Evolutionary conservation across 768 basidiomycete genomes (phyloP).

Genomic region (Bullera alba): DNA sequence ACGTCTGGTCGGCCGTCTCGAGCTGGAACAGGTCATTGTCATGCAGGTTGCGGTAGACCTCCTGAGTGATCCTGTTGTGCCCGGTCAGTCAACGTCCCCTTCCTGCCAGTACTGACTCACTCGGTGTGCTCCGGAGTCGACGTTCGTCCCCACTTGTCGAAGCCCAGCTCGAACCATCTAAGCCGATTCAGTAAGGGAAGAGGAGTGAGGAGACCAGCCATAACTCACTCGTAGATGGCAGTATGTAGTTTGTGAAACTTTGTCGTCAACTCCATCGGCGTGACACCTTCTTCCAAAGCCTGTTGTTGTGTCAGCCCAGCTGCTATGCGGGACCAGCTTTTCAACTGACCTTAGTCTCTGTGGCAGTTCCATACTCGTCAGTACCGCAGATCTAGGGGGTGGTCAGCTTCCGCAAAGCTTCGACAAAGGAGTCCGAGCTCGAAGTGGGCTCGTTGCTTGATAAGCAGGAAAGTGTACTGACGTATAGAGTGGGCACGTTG

Average conservation of each 20-base stretch:
- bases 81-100: neutral
- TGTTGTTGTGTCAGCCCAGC: constrained; percentile 1
- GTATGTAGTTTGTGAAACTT: constrained; percentile 83
- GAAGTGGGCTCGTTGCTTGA: too few relatives aligned
- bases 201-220: neutral
- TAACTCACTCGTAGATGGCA: constrained; percentile 68
- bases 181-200: too few relatives aligned
- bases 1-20: constrained; percentile 85
- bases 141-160: constrained; percentile 93
- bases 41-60: constrained; percentile 75
- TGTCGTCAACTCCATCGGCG: constrained; percentile 59
- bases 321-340: neutral
- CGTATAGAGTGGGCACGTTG: constrained; percentile 81
- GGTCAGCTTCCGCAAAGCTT: constrained; percentile 2
- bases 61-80: constrained; percentile 69
- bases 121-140: constrained; percentile 82
- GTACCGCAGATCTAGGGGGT: constrained; percentile 70
- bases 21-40: constrained; percentile 69
- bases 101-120: constrained; percentile 49
- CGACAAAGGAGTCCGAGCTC: neutral
- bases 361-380: constrained; percentile 99
- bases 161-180: constrained; percentile 90
- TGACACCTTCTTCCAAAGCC: constrained; percentile 45
- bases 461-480: too few relatives aligned
- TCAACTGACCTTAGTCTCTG: constrained; percentile 80